Conservation (phyloP, 2,329 filamentous ascomycete species). For the Xylaria sp. region DNA sequence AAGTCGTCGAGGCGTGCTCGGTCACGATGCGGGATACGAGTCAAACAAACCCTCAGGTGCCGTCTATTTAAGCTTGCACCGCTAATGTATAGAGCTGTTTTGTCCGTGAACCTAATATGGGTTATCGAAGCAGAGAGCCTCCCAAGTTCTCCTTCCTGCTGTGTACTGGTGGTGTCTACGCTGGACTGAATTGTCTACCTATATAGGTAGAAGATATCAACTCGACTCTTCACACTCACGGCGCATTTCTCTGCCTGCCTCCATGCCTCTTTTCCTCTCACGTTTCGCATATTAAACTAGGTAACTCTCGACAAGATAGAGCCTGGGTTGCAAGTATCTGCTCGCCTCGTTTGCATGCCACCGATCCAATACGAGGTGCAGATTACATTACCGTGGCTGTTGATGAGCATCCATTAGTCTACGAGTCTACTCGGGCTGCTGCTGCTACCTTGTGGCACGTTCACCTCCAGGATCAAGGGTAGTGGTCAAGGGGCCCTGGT, state of each 20-base stretch:
- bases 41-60: neutral
- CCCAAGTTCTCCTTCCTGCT: neutral
- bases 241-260: neutral
- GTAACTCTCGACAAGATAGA: neutral
- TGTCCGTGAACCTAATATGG: neutral
- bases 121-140: slow-evolving; percentile 3
- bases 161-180: neutral
- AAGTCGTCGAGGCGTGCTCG: neutral
- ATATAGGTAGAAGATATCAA: neutral
- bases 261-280: neutral
- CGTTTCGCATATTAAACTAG: neutral
- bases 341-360: slow-evolving; percentile 7
- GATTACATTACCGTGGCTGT: slow-evolving; percentile 8
- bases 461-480: slow-evolving; percentile 30
- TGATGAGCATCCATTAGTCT: slow-evolving; percentile 8
- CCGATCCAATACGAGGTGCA: slow-evolving; percentile 18
- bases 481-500: slow-evolving; percentile 22
- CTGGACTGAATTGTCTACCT: neutral
- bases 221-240: neutral
- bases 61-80: slow-evolving; percentile 13
- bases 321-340: slow-evolving; percentile 3
- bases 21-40: neutral
- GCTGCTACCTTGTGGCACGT: slow-evolving; percentile 32
- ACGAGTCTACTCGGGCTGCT: slow-evolving; percentile 9
- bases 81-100: neutral